Evolutionary conservation across 768 basidiomycete species (phyloP).

Genomic region (Lentinula sp.): DNA sequence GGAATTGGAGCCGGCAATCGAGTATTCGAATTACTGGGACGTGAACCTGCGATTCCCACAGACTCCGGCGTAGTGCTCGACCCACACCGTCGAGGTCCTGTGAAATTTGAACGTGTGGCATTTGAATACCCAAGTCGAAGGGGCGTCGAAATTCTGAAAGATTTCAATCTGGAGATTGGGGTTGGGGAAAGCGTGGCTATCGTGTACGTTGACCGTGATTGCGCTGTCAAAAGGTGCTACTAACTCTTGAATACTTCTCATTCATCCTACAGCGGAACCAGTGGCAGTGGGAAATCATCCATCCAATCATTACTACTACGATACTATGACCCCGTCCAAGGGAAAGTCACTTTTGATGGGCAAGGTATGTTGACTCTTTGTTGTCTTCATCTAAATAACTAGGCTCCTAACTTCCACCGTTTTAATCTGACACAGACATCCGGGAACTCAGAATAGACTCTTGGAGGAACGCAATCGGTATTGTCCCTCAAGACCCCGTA

Average conservation of each 20-base stretch:
- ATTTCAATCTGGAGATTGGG: constrained; percentile 73
- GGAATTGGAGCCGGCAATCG: constrained; percentile 90
- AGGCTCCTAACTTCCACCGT: not conserved
- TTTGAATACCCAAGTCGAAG: constrained; percentile 90
- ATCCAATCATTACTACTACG: constrained; percentile 81
- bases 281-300: constrained; percentile 92
- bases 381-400: not conserved
- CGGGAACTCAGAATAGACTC: constrained; percentile 78
- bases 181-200: constrained; percentile 88
- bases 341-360: constrained; percentile 80
- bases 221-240: no score
- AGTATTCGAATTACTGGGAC: constrained; percentile 90
- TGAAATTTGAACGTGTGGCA: constrained; percentile 76
- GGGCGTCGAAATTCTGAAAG: constrained; percentile 74
- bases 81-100: constrained; percentile 52
- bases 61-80: constrained; percentile 53
- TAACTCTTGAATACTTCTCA: no score
- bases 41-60: constrained; percentile 67
- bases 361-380: constrained; percentile 45
- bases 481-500: constrained; percentile 95
- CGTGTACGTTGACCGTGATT: constrained; percentile 54
- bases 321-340: constrained; percentile 85
- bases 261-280: constrained; percentile 59
- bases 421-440: constrained; percentile 51
- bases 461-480: constrained; percentile 84